A percentile compares a stretch with the other conserved stretches of the same genome.
Evolutionary conservation across 2,329 filamentous ascomycete species (phyloP).

Genomic region (Fusarium sp.): DNA sequence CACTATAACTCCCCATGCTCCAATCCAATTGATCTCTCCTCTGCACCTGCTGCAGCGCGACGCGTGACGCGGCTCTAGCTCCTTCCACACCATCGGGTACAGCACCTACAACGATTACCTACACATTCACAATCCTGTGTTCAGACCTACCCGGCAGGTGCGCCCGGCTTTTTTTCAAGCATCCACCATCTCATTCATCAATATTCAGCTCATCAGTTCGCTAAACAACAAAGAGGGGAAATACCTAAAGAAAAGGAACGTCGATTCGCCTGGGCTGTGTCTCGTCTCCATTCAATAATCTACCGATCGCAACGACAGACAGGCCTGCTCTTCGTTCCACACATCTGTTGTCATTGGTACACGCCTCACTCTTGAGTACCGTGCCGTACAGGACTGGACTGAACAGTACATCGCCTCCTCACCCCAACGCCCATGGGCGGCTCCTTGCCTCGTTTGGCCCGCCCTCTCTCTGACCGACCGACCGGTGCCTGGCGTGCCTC

Average conservation of each 20-base stretch:
- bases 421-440: constrained; percentile 19
- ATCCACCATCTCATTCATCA: not conserved
- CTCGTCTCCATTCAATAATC: not conserved
- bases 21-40: not conserved
- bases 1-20: constrained; percentile 10
- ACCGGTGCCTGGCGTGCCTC: constrained; percentile 17
- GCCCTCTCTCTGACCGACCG: constrained; percentile 23
- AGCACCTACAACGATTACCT: not conserved
- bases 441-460: constrained; percentile 21
- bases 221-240: not conserved
- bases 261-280: not conserved
- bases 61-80: constrained; percentile 37
- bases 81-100: constrained; percentile 28
- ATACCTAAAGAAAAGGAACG: not conserved
- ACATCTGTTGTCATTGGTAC: not conserved
- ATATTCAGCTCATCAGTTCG: not conserved
- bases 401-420: not conserved
- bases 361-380: not conserved
- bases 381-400: not conserved
- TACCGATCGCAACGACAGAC: not conserved
- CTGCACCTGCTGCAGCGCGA: constrained; percentile 4
- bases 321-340: not conserved
- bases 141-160: not conserved
- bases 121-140: not conserved
- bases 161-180: not conserved